A percentile compares a stretch with the other conserved stretches of the same genome.
phyloP scores from a whole-genome alignment of 2,329 filamentous ascomycete species.

The Aspergillus terreus region DNA sequence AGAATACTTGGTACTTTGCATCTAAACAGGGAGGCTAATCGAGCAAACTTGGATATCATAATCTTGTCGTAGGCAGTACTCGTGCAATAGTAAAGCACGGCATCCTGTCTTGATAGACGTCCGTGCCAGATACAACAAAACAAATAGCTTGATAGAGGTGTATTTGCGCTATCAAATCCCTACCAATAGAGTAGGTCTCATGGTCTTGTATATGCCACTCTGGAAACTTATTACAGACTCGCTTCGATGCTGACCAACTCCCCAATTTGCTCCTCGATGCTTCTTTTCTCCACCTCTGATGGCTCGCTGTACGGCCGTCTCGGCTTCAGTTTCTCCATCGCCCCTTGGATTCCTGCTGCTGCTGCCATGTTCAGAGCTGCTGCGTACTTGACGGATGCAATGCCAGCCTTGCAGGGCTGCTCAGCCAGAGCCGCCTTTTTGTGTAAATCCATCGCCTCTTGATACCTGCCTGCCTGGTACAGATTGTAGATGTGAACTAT shows the following conservation, averaged over 20 bases:
- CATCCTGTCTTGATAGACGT: too few relatives aligned
- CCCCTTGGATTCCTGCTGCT: constrained; percentile 57
- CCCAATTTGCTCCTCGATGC: constrained; percentile 38
- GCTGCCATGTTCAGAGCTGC: constrained; percentile 58
- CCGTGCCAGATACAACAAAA: too few relatives aligned
- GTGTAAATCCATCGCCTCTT: constrained; percentile 60
- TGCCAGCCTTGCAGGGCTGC: constrained; percentile 62
- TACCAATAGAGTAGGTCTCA: too few relatives aligned
- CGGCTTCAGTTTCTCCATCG: constrained; percentile 56
- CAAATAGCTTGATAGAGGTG: too few relatives aligned
- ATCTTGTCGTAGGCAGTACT: too few relatives aligned
- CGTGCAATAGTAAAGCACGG: too few relatives aligned
- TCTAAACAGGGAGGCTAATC: too few relatives aligned
- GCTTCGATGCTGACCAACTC: neutral
- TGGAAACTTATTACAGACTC: neutral
- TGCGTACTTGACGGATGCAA: constrained; percentile 66
- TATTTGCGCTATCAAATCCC: too few relatives aligned
- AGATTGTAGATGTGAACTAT: constrained; percentile 59
- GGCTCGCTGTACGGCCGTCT: constrained; percentile 58
- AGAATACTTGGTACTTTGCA: neutral
- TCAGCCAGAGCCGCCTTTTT: constrained; percentile 62
- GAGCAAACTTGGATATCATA: too few relatives aligned
- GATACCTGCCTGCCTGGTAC: constrained; percentile 55
- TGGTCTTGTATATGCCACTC: too few relatives aligned
- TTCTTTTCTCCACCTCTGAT: constrained; percentile 41